Conservation (phyloP, 2,329 filamentous ascomycete genomes). For the Cytospora piceicola region DNA sequence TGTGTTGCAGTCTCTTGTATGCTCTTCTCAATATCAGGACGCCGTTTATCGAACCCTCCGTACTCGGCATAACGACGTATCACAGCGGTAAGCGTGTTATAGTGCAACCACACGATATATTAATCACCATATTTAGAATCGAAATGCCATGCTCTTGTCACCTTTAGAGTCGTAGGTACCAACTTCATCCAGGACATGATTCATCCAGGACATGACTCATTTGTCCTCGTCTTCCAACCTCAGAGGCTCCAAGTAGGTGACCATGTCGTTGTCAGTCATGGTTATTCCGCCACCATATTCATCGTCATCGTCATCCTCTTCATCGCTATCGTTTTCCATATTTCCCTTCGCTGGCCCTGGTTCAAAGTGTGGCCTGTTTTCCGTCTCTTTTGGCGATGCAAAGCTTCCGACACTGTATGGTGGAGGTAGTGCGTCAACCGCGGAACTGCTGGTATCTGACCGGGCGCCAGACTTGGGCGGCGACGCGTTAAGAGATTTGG, state of each 20-base stretch:
- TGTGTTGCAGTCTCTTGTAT: not conserved
- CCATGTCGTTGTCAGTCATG: slow-evolving; percentile 30
- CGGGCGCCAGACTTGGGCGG: not conserved
- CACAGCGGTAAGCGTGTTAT: not conserved
- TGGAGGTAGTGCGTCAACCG: slow-evolving; percentile 2
- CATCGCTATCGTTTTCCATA: slow-evolving; percentile 21
- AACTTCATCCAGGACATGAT: too few species aligned
- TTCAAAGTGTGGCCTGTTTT: not conserved
- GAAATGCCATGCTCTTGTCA: too few species aligned
- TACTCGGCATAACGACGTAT: not conserved
- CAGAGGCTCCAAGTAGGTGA: slow-evolving; percentile 29
- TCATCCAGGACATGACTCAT: not conserved
- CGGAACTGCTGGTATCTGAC: not conserved
- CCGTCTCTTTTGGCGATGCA: not conserved
- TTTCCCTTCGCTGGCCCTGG: slow-evolving; percentile 1
- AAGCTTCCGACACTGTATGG: slow-evolving; percentile 18
- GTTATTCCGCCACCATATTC: slow-evolving; percentile 21
- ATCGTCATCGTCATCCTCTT: slow-evolving; percentile 23
- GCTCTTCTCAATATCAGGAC: not conserved
- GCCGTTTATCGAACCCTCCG: not conserved
- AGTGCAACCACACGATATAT: not conserved
- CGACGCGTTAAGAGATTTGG: slow-evolving; percentile 4
- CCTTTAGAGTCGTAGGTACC: too few species aligned
- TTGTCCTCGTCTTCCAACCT: slow-evolving; percentile 26
- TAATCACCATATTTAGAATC: not conserved